phyloP scores from a whole-genome alignment of 2,329 filamentous ascomycete genomes.

The Ascochyta clinopodiicola region DNA sequence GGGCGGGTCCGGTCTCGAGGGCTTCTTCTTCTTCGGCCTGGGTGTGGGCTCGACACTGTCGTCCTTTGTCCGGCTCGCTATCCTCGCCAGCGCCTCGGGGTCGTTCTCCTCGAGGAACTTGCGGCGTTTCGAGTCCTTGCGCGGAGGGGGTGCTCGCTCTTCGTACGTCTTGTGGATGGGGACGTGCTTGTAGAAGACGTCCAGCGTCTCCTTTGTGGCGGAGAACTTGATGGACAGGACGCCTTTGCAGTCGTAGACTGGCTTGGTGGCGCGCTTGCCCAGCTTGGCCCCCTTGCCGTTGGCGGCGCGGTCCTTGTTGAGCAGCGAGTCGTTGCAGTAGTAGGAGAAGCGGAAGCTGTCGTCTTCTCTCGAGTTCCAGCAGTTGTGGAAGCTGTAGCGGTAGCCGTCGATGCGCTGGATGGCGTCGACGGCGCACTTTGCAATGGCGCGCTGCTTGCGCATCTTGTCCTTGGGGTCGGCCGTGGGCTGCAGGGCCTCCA shows the following conservation, averaged over 20 bases:
- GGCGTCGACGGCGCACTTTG: slow-evolving; percentile 53
- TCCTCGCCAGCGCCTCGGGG: slow-evolving; percentile 39
- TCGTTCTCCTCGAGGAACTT: slow-evolving; percentile 45
- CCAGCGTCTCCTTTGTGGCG: slow-evolving; percentile 49
- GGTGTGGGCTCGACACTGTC: slow-evolving; percentile 28
- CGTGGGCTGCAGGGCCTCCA: slow-evolving; percentile 45
- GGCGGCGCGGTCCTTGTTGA: slow-evolving; percentile 58
- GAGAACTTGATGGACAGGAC: slow-evolving; percentile 58
- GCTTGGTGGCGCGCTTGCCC: slow-evolving; percentile 51
- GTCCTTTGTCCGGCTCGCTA: slow-evolving; percentile 30
- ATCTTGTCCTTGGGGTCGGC: slow-evolving; percentile 50
- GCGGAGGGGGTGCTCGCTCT: slow-evolving; percentile 50
- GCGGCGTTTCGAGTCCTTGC: slow-evolving; percentile 49
- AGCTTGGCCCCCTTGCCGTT: slow-evolving; percentile 52
- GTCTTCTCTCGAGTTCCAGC: slow-evolving; percentile 56
- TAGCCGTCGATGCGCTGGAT: slow-evolving; percentile 56
- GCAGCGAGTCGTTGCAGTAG: slow-evolving; percentile 58
- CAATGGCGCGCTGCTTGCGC: slow-evolving; percentile 56
- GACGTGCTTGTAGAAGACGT: slow-evolving; percentile 56
- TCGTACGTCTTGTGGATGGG: slow-evolving; percentile 56
- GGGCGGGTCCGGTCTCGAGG: slow-evolving; percentile 27
- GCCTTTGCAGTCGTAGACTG: slow-evolving; percentile 58
- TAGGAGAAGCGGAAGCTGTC: slow-evolving; percentile 56
- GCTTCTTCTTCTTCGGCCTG: slow-evolving; percentile 36
- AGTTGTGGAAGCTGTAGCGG: slow-evolving; percentile 59